Conservation (phyloP, 2,329 filamentous ascomycete species). For the Rutstroemia sp. region DNA sequence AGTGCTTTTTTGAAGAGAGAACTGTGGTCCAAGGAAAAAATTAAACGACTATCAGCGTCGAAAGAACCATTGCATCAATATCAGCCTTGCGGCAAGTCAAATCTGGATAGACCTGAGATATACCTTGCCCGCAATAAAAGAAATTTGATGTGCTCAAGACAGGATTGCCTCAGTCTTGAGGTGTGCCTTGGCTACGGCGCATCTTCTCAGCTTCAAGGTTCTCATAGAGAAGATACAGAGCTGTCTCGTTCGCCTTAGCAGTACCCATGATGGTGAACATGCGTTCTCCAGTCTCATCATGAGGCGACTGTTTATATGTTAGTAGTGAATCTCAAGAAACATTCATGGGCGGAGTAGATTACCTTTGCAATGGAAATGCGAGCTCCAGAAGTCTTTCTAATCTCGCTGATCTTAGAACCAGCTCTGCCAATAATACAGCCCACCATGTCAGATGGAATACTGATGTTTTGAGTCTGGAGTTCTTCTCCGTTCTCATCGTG, state of each 20-base stretch:
- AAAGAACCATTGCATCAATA: conserved; percentile 37
- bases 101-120: conserved; percentile 45
- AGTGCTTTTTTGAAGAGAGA: conserved; percentile 31
- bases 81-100: conserved; percentile 57
- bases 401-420: conserved; percentile 97
- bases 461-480: conserved; percentile 98
- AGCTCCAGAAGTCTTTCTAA: conserved; percentile 91
- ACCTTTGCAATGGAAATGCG: conserved; percentile 92
- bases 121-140: conserved; percentile 44
- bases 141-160: conserved; percentile 31
- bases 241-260: conserved; percentile 87
- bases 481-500: conserved; percentile 96
- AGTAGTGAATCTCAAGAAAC: conserved; percentile 7
- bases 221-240: conserved; percentile 93
- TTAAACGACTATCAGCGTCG: conserved; percentile 24
- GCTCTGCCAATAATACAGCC: conserved; percentile 96
- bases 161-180: conserved; percentile 26
- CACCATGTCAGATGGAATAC: conserved; percentile 98
- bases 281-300: conserved; percentile 94
- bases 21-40: conserved; percentile 18
- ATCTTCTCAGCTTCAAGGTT: conserved; percentile 99
- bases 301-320: conserved; percentile 49
- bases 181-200: conserved; percentile 74
- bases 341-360: conserved; percentile 21
- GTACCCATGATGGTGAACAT: conserved; percentile 99